phyloP scores from a whole-genome alignment of 345 rosid species.

The Odontarrhena argentea region DNA sequence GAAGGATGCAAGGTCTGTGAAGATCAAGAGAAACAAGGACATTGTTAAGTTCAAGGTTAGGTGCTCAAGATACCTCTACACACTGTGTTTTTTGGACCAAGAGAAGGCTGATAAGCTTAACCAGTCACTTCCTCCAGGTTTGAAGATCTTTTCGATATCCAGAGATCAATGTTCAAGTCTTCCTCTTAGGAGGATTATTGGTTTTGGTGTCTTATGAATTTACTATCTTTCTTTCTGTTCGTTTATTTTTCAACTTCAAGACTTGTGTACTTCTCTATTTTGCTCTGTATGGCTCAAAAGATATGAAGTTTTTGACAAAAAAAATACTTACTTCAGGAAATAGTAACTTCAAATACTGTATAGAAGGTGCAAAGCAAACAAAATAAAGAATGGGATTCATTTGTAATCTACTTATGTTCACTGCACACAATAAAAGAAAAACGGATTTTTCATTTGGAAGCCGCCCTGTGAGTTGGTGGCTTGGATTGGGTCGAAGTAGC shows the following conservation, averaged over 20 bases:
- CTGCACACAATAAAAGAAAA: slow-evolving; percentile 26
- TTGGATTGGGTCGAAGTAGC: slow-evolving; percentile 58
- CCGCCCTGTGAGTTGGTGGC: slow-evolving; percentile 57
- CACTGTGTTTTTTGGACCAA: slow-evolving; percentile 60
- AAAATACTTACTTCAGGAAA: too few species aligned
- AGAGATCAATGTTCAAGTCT: slow-evolving; percentile 2
- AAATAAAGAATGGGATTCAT: neutral
- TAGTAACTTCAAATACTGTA: too few species aligned
- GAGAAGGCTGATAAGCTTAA: slow-evolving; percentile 75
- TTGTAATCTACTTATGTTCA: neutral
- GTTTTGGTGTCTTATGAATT: slow-evolving; percentile 22
- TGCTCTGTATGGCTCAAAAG: neutral
- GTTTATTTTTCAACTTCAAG: neutral
- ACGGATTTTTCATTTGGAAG: slow-evolving; percentile 47
- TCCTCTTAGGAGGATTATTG: slow-evolving; percentile 1
- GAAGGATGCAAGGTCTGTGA: slow-evolving; percentile 72
- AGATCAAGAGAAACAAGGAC: slow-evolving; percentile 66
- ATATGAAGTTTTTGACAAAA: neutral
- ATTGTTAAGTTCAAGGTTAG: slow-evolving; percentile 70
- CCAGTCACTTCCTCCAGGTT: slow-evolving; percentile 76
- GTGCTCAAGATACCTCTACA: slow-evolving; percentile 67
- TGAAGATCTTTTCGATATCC: slow-evolving; percentile 33
- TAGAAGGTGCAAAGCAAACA: too few species aligned
- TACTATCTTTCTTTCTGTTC: neutral
- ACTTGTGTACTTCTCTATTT: slow-evolving; percentile 17